phyloP scores from a whole-genome alignment of 225 moss, liverwort and hornwort species.

The Polytrichum commune region DNA sequence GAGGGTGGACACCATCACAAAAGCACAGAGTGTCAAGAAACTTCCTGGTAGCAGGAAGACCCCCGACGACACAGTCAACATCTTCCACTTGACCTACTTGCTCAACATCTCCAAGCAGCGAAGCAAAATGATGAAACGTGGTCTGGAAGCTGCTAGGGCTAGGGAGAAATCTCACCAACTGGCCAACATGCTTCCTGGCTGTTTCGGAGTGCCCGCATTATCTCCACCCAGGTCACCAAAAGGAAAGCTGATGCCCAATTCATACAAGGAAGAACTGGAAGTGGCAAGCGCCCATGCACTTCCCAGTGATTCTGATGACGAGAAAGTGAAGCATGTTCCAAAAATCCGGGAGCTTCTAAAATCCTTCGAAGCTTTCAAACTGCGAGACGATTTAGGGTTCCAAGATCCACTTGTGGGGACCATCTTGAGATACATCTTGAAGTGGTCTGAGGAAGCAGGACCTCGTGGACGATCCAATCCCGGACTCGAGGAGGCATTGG shows the following conservation, averaged over 20 bases:
- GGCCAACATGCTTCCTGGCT: not conserved
- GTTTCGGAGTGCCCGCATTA: not conserved
- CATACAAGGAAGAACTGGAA: not conserved
- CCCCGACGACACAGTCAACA: not conserved
- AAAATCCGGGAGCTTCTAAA: slow-evolving; percentile 4
- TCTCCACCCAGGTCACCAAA: not conserved
- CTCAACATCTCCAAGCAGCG: not conserved
- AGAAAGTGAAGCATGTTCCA: not conserved
- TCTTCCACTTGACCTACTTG: not conserved
- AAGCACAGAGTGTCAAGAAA: not conserved
- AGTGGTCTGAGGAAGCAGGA: not conserved
- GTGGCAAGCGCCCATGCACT: not conserved
- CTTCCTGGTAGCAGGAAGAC: not conserved
- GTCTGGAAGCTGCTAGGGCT: not conserved
- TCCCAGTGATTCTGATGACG: slow-evolving; percentile 2
- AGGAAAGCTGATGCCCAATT: not conserved
- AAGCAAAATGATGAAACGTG: not conserved
- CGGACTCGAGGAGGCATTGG: slow-evolving; percentile 3
- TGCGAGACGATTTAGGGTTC: slow-evolving; percentile 5
- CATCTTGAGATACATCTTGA: slow-evolving; percentile 2
- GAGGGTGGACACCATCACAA: not conserved
- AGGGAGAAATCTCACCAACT: not conserved
- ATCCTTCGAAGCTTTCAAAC: not conserved
- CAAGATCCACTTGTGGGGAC: slow-evolving; percentile 6
- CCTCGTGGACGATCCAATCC: not conserved